Base-by-base conservation (phyloP, 495 filamentous ascomycete species). In the Mytilinidion resinicola region DNA sequence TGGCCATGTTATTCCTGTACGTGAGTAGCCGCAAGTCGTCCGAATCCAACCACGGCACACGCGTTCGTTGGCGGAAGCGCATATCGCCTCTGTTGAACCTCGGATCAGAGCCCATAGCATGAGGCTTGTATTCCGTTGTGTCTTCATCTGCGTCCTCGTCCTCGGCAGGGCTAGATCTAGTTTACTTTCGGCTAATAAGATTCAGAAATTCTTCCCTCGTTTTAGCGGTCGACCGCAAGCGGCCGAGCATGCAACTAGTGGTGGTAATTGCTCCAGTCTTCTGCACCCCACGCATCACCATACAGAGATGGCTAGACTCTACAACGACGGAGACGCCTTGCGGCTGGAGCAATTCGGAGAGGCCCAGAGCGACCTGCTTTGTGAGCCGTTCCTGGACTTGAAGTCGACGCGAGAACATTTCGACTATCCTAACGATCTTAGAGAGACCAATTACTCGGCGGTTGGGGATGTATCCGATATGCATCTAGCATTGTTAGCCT, bases 251-350 rank as follows among this genome's bases (percentile, higher is more conserved):
- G 67, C 92, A 96, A 72, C 91, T 96, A 35, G 93, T 97, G 33
- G 90, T 92, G 9, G 95, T 97, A 11, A 78, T 88, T 43, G 87
- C 85, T 43, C 82, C 82, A 4, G 89, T 88, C 77, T 99, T 96
- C 70, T 96, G 81, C 21, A 96, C 90, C 1, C 91, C 91, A 20
- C 91, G 80, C 89, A 93, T 93, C 9, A 96, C 92, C 92, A 96
- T 97, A 77, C 93, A 97, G n/a, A 97, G 78, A 75, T 98, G 93
- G 63, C 85, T 89, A 33, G 89, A 93, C 68, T 98, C 95, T 87
- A 97, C 96, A 50, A 98, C 91, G 9, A 98, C 91, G 19, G 88
- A 91, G 4, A 98, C 92, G 41, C 95, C 93, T 70, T 85, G 86
- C 15, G 93, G 93, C 75, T 91, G 86, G 17, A 97, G 79, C 5